Evolutionary conservation across 352 stramenopile genomes (phyloP).

Genomic region (Bremia lactucae): DNA sequence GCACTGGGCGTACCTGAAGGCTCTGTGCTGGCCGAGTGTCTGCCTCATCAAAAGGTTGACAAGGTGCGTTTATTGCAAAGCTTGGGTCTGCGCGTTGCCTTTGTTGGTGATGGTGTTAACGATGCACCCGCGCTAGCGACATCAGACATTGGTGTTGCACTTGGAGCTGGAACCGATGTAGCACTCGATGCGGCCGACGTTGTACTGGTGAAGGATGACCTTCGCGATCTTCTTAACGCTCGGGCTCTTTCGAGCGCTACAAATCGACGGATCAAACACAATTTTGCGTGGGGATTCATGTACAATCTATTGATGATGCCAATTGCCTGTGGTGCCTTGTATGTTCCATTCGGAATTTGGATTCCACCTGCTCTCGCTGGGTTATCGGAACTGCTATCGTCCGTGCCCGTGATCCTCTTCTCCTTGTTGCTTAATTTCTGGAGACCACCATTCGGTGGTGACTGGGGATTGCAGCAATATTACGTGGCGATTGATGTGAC

Average conservation of each 20-base stretch:
- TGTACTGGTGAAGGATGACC: conserved; percentile 61
- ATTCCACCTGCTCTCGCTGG: conserved; percentile 62
- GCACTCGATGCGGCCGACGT: conserved; percentile 61
- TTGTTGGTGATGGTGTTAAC: conserved; percentile 68
- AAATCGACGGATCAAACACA: conserved; percentile 62
- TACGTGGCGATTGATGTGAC: conserved; percentile 30
- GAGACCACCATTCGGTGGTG: conserved; percentile 31
- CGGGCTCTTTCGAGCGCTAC: conserved; percentile 45
- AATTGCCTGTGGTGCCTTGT: conserved; percentile 57
- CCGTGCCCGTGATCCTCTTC: conserved; percentile 71
- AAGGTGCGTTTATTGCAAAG: conserved; percentile 59
- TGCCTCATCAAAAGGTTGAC: conserved; percentile 72
- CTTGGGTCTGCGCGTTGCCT: conserved; percentile 59
- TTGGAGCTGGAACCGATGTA: conserved; percentile 59
- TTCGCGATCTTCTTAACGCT: conserved; percentile 57
- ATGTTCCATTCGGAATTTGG: conserved; percentile 39
- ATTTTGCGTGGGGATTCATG: conserved; percentile 63
- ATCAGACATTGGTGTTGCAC: conserved; percentile 51
- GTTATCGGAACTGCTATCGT: conserved; percentile 61
- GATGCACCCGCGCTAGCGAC: conserved; percentile 59
- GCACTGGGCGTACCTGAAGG: conserved; percentile 41
- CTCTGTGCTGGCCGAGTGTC: conserved; percentile 45
- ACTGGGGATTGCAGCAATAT: conserved; percentile 8
- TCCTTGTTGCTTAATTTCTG: conserved; percentile 62
- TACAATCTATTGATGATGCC: conserved; percentile 75